Conservation (phyloP, 192 early-diverging fungal species). For the Coemansia sp. region DNA sequence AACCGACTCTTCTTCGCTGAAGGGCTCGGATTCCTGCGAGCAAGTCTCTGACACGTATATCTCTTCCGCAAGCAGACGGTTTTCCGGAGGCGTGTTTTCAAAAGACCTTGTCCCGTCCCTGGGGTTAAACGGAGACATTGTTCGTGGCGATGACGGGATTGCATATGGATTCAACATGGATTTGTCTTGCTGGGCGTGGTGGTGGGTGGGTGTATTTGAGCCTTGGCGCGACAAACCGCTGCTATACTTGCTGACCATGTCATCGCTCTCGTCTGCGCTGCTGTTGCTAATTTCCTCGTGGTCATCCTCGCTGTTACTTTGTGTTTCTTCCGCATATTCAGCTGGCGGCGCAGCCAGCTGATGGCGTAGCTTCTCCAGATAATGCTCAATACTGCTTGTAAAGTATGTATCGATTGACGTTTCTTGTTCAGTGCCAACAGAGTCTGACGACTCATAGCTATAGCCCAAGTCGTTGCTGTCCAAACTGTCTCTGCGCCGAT, state of each 20-base stretch:
- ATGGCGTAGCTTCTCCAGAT: conserved; percentile 43
- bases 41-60: conserved; percentile 15
- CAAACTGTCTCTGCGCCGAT: neutral
- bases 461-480: conserved; percentile 4
- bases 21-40: neutral
- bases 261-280: neutral
- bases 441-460: conserved; percentile 38
- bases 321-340: neutral
- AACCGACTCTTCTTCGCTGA: conserved; percentile 4
- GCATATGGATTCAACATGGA: conserved; percentile 1
- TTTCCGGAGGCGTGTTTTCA: neutral
- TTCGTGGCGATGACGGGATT: conserved; percentile 35
- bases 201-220: neutral
- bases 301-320: neutral
- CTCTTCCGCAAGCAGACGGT: neutral
- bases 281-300: neutral
- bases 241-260: neutral
- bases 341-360: conserved; percentile 15
- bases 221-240: neutral
- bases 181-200: neutral
- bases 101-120: neutral
- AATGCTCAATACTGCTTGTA: conserved; percentile 43
- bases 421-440: conserved; percentile 22
- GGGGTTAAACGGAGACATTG: conserved; percentile 20
- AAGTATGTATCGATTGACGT: conserved; percentile 32